Evolutionary conservation across 2,329 filamentous ascomycete species (phyloP).

Genomic region (Scedosporium boydii): DNA sequence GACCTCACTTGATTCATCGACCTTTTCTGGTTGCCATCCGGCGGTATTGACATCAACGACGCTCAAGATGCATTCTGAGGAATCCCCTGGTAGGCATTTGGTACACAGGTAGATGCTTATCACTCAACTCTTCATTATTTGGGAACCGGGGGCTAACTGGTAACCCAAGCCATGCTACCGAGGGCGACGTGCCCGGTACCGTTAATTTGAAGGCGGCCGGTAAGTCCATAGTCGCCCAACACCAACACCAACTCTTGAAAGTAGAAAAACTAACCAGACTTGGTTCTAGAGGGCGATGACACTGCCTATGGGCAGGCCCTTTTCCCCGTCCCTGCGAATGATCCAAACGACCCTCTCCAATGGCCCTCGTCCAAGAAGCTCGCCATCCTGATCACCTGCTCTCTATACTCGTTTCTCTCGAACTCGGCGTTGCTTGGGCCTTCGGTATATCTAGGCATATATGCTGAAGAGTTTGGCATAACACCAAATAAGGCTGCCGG

Average conservation of each 20-base stretch:
- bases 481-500: conserved; percentile 40
- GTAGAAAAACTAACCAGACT: neutral
- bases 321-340: conserved; percentile 50
- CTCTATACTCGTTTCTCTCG: conserved; percentile 17
- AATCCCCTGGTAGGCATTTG: neutral
- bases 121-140: neutral
- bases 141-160: neutral
- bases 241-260: neutral
- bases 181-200: conserved; percentile 46
- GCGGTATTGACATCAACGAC: neutral
- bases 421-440: conserved; percentile 39
- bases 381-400: conserved; percentile 36
- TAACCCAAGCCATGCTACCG: conserved; percentile 38
- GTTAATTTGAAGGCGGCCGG: conserved; percentile 35
- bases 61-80: neutral
- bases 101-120: neutral
- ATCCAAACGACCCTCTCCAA: conserved; percentile 52
- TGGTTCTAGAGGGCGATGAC: conserved; percentile 42
- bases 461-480: conserved; percentile 40
- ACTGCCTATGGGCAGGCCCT: conserved; percentile 50
- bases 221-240: conserved; percentile 8
- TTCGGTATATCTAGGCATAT: conserved; percentile 48
- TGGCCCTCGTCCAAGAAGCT: conserved; percentile 48
- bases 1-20: neutral
- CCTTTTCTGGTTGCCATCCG: neutral